A percentile compares a stretch with the other conserved stretches of the same genome.
Evolutionary conservation across 306 rosid genomes (phyloP).

Genomic region (Vigna reflexopilosa): DNA sequence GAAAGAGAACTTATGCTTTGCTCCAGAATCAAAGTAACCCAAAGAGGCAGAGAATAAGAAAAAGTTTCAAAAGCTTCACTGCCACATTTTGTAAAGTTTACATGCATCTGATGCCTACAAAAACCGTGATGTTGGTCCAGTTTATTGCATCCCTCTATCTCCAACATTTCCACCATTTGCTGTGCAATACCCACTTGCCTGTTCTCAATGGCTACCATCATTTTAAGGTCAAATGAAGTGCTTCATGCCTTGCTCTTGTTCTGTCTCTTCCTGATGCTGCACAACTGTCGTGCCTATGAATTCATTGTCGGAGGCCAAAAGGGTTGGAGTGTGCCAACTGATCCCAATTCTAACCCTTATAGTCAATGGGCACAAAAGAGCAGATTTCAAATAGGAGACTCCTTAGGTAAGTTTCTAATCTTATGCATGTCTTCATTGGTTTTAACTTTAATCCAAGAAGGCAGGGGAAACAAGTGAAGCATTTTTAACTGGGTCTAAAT

Average conservation of each 20-base stretch:
- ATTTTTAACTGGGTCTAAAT: not conserved
- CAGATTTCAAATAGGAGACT: constrained; percentile 84
- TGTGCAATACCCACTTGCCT: constrained; percentile 27
- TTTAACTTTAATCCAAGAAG: not conserved
- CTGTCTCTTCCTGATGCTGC: constrained; percentile 57
- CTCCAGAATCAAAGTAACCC: constrained; percentile 68
- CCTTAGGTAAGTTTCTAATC: constrained; percentile 60
- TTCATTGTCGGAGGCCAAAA: constrained; percentile 71
- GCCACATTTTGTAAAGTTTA: constrained; percentile 56
- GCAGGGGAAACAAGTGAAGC: not conserved
- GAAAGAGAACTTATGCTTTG: constrained; percentile 76
- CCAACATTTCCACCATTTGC: constrained; percentile 41
- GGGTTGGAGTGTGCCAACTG: constrained; percentile 75
- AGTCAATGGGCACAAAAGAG: constrained; percentile 82
- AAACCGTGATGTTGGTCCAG: constrained; percentile 51
- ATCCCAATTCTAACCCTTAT: constrained; percentile 53
- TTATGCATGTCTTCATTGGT: not conserved
- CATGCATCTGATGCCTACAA: constrained; percentile 66
- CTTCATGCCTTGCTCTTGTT: constrained; percentile 51
- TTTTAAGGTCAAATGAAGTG: constrained; percentile 44
- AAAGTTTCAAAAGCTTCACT: constrained; percentile 70
- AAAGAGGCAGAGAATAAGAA: constrained; percentile 56
- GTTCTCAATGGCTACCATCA: constrained; percentile 54
- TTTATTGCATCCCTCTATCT: constrained; percentile 46
- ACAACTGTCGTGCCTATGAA: constrained; percentile 58